Conservation (phyloP, 768 basidiomycete genomes). For the Fomitopsis pulvina region DNA sequence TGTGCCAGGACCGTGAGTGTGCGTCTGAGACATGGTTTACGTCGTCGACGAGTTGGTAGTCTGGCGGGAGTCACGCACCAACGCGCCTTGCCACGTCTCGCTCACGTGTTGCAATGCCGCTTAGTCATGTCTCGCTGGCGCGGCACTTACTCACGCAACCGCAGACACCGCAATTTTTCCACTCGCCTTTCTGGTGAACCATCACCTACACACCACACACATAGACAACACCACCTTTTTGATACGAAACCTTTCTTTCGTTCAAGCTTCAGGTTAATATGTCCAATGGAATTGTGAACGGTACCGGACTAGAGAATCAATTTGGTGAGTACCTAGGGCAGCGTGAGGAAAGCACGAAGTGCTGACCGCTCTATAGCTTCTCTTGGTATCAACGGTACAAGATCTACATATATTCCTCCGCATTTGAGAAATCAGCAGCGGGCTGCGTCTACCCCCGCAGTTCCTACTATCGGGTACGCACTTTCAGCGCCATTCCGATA, state of each 20-base stretch:
- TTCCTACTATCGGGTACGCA: conserved; percentile 46
- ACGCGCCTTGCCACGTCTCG: conserved; percentile 14
- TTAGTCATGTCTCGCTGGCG: conserved; percentile 14
- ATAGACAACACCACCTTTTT: conserved; percentile 27
- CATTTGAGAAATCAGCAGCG: conserved; percentile 83
- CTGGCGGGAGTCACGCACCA: neutral
- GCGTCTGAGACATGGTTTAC: conserved; percentile 53
- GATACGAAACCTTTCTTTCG: conserved; percentile 13
- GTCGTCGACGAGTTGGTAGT: neutral
- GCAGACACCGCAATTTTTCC: conserved; percentile 17
- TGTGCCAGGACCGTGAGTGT: conserved; percentile 56
- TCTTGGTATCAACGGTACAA: conserved; percentile 63
- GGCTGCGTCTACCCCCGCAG: conserved; percentile 54
- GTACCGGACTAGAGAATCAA: conserved; percentile 64
- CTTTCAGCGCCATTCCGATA: neutral
- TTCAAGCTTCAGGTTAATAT: conserved; percentile 50
- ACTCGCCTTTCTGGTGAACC: conserved; percentile 28
- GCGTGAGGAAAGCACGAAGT: neutral
- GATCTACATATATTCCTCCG: conserved; percentile 84
- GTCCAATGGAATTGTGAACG: conserved; percentile 91
- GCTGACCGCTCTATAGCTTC: conserved; percentile 40
- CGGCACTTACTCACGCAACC: neutral
- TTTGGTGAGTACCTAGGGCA: conserved; percentile 46
- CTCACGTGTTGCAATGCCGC: neutral
- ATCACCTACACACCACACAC: conserved; percentile 26